Evolutionary conservation across 1,284 basidiomycete genomes (phyloP), one percentile per base, ranked within the genome.

Genomic region (Cryptococcus floricola): DNA sequence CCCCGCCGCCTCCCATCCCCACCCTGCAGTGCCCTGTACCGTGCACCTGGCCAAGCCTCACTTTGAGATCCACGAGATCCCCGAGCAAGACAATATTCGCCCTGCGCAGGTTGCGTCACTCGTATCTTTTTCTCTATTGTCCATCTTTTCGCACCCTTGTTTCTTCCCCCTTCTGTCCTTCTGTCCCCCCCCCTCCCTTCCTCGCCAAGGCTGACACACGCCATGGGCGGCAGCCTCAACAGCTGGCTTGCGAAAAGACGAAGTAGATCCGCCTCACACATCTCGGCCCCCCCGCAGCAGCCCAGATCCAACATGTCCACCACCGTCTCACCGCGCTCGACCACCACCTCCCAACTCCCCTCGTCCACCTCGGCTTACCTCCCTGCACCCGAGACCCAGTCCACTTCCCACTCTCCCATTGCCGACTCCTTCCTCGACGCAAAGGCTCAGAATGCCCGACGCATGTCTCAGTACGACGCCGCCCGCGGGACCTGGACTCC

Each of bases 401-500:
- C 42, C 52, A 23, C 38, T 5, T 9, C 46, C 25, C 28, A 31
- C 50, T 9, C 31, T 39, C 39, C 43, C 5, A 28, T 56, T 12
- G 27, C 51, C 27, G 55, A 60, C 46, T 39, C 34, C 9, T 57
- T 56, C 27, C n/a, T 57, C 25, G 50, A 57, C 19, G 48, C 50
- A 3, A 56, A 56, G 50, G 58, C 58, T 6, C 58, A 57, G 39
- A 44, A 45, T 9, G 48, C 58, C 5, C 46, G 58, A 8, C 38
- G 54, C 23, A 45, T 44, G 16, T 43, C 42, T 37, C 19, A 28
- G 39, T 50, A 48, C 52, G 52, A 53, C 27, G 39, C 42, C 19
- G 19, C 16, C n/a, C n/a, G 25, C 13, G n/a, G 9, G 8, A n/a
- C n/a, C 9, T 10, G 18, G 31, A n/a, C 25, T 18, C 10, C 46